Evolutionary conservation across 202 grass and related monocot genomes (phyloP).

Genomic region (Musa balbisiana): DNA sequence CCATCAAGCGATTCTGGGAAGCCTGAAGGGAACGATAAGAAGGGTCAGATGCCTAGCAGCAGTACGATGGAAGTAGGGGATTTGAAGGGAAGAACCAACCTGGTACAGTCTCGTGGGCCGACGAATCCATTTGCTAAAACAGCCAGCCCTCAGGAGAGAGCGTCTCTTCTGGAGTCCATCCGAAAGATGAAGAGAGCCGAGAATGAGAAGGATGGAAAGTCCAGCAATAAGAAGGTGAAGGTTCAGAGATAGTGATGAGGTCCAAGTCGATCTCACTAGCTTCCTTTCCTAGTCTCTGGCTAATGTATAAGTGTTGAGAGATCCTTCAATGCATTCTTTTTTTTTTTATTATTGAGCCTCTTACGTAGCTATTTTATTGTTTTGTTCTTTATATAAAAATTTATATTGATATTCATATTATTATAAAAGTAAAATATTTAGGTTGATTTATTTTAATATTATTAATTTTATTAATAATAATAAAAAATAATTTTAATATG

Average conservation of each 20-base stretch:
- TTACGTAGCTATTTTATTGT: no score
- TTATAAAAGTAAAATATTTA: no score
- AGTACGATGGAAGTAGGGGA: not conserved
- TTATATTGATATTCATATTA: no score
- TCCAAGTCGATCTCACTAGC: no score
- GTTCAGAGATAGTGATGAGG: not conserved
- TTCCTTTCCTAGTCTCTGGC: no score
- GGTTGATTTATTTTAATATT: no score
- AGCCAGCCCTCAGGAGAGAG: conserved; percentile 35
- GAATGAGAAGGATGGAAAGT: conserved; percentile 33
- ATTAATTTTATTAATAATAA: no score
- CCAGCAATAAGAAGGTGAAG: conserved; percentile 29
- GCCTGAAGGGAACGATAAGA: not conserved
- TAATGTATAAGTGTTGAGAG: no score
- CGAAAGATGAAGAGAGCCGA: conserved; percentile 54
- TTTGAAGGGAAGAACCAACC: not conserved
- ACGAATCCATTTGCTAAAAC: conserved; percentile 61
- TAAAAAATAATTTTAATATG: no score
- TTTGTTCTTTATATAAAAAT: no score
- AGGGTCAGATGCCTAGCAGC: not conserved
- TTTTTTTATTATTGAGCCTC: no score
- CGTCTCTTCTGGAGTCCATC: conserved; percentile 55
- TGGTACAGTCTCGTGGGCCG: conserved; percentile 28
- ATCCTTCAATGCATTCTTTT: no score
- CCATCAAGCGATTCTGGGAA: not conserved